phyloP scores from a whole-genome alignment of 192 early-diverging fungal genomes.

The Linnemannia elongata region DNA sequence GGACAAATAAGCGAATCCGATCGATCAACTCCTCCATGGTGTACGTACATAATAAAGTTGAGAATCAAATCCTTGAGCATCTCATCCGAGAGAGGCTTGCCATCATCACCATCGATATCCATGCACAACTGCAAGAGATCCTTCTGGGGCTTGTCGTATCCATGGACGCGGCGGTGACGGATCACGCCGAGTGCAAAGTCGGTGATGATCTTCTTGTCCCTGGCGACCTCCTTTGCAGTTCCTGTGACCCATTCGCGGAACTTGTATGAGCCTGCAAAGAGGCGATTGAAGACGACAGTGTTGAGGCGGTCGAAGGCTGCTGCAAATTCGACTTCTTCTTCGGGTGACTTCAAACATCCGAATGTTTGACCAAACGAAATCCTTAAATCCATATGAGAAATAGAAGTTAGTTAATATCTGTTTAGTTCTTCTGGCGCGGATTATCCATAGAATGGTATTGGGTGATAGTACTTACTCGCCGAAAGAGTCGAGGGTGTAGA shows the following conservation, averaged over 20 bases:
- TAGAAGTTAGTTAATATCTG: background rate
- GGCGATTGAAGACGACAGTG: conserved; percentile 37
- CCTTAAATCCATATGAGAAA: background rate
- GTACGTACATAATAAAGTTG: conserved; percentile 55
- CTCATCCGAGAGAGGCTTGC: conserved; percentile 45
- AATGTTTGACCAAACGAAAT: conserved; percentile 50
- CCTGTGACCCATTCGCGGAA: conserved; percentile 43
- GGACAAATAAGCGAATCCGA: background rate
- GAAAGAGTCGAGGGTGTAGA: conserved; percentile 66
- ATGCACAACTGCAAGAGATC: conserved; percentile 66
- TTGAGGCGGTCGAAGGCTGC: conserved; percentile 69
- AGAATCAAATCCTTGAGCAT: conserved; percentile 63
- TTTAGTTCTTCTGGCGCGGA: background rate
- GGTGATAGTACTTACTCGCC: conserved; percentile 46
- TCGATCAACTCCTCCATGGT: background rate
- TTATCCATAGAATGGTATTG: too few species aligned
- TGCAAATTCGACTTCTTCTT: conserved; percentile 59
- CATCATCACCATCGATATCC: conserved; percentile 58
- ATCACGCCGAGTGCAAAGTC: conserved; percentile 55
- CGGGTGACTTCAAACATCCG: conserved; percentile 32
- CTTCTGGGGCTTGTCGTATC: conserved; percentile 36
- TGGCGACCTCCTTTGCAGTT: conserved; percentile 17
- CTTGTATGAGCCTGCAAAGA: conserved; percentile 39
- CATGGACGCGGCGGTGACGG: conserved; percentile 16
- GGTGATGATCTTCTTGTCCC: conserved; percentile 39